Evolutionary conservation across 1,284 basidiomycete species (phyloP).

Genomic region (Heliocybe sulcata): DNA sequence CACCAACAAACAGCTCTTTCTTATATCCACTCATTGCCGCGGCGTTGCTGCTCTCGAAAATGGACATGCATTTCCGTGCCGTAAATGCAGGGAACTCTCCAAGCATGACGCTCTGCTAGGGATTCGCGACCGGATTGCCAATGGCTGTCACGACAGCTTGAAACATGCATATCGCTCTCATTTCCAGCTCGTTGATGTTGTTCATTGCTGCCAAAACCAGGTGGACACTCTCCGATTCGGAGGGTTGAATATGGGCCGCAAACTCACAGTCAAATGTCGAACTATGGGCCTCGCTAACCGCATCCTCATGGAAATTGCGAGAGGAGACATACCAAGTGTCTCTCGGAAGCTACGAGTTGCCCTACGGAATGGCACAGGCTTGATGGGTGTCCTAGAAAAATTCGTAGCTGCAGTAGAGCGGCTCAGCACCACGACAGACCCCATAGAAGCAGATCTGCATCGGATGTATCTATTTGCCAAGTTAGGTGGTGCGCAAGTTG

Average conservation of each 20-base stretch:
- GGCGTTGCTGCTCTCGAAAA: neutral
- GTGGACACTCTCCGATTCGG: neutral
- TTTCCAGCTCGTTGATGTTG: neutral
- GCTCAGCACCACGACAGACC: neutral
- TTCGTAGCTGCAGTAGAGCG: neutral
- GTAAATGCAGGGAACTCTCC: neutral
- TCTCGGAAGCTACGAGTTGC: neutral
- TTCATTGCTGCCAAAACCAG: neutral
- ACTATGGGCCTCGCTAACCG: neutral
- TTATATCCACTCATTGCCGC: neutral
- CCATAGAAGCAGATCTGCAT: conserved; percentile 9
- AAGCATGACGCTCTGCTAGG: neutral
- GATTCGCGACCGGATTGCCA: neutral
- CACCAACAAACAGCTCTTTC: neutral
- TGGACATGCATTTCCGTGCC: neutral
- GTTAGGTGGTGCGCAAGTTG: conserved; percentile 11
- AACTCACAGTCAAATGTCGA: neutral
- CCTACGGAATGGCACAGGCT: neutral
- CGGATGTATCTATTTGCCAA: conserved; percentile 13
- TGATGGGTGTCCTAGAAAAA: neutral
- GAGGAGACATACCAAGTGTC: neutral
- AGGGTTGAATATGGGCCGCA: neutral
- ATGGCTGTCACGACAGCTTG: neutral
- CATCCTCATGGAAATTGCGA: neutral
- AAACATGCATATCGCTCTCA: neutral